Percentiles rank a stretch among this genome's conserved stretches.
phyloP scores from a whole-genome alignment of 1,284 basidiomycete species.

The Agaricales sp. region DNA sequence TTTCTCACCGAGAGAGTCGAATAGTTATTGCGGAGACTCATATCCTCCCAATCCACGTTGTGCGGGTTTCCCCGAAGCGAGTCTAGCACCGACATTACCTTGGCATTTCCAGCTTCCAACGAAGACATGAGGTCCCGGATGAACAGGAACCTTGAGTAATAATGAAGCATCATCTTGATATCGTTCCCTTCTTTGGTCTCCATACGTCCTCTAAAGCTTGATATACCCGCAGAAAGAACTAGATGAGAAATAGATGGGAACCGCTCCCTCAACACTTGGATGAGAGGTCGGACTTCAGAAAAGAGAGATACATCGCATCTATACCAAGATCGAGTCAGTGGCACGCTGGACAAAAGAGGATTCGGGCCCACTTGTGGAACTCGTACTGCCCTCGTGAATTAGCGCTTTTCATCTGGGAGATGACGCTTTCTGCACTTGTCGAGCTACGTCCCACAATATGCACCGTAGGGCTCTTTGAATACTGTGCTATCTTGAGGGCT shows the following conservation, averaged over 20 bases:
- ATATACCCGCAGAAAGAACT: neutral
- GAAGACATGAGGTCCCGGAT: conserved; percentile 1
- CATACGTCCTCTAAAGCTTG: neutral
- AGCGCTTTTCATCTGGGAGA: neutral
- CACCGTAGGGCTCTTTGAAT: neutral
- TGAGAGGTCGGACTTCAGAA: neutral
- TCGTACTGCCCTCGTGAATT: neutral
- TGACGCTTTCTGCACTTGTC: neutral
- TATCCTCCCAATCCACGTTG: neutral
- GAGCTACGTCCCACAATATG: neutral
- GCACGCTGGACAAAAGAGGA: too few species aligned
- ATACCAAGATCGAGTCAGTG: neutral
- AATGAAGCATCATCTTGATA: conserved; percentile 1
- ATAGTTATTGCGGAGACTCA: neutral
- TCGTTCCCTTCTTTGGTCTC: conserved; percentile 1
- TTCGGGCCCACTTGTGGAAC: neutral
- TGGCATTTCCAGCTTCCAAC: neutral
- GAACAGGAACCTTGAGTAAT: conserved; percentile 2
- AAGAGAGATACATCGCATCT: neutral
- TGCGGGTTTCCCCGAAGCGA: neutral
- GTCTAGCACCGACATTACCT: neutral
- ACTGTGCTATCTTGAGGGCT: neutral
- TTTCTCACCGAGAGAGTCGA: neutral
- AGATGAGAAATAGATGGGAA: neutral
- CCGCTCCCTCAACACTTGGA: neutral